These are phyloP conservation scores for Amniculicola lignicola DNA, from an alignment of 495 filamentous ascomycete genomes.

Conservation along the genomic window DNA sequence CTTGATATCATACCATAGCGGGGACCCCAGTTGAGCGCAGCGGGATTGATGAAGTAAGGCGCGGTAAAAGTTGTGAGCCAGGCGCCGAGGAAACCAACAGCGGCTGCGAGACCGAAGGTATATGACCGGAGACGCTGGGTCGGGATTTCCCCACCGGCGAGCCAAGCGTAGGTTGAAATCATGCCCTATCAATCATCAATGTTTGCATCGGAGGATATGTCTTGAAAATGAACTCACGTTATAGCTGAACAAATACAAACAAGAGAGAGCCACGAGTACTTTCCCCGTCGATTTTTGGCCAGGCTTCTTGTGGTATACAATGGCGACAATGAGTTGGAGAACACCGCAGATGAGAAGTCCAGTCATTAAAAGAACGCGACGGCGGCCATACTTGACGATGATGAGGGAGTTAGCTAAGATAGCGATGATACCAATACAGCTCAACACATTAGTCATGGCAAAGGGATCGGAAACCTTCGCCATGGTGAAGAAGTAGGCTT, in stretches of 20 bases:
- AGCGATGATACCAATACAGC: slow-evolving; percentile 53
- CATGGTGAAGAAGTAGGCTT: slow-evolving; percentile 66
- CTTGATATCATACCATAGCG: no score
- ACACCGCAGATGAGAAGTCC: slow-evolving; percentile 55
- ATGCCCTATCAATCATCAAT: slow-evolving; percentile 34
- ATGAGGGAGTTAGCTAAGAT: slow-evolving; percentile 55
- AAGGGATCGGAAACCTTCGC: slow-evolving; percentile 58
- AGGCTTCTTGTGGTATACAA: slow-evolving; percentile 51
- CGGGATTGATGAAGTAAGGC: slow-evolving; percentile 62
- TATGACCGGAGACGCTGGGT: slow-evolving; percentile 55
- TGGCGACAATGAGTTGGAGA: slow-evolving; percentile 54
- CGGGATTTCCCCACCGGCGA: slow-evolving; percentile 59
- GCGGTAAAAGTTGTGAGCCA: slow-evolving; percentile 60
- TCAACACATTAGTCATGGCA: slow-evolving; percentile 57
- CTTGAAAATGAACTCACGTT: slow-evolving; percentile 37
- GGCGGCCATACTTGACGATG: slow-evolving; percentile 55
- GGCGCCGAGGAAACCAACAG: slow-evolving; percentile 53
- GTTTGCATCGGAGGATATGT: neutral
- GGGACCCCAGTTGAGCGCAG: slow-evolving; percentile 54
- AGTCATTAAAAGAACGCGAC: slow-evolving; percentile 51
- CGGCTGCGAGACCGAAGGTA: slow-evolving; percentile 56
- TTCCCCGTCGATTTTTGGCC: slow-evolving; percentile 50
- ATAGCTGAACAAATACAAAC: slow-evolving; percentile 57
- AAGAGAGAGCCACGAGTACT: slow-evolving; percentile 53
- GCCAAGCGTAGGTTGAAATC: slow-evolving; percentile 58